These are phyloP conservation scores for Neurospora tetraspora DNA, from an alignment of 495 filamentous ascomycete species.

Conservation along the genomic window DNA sequence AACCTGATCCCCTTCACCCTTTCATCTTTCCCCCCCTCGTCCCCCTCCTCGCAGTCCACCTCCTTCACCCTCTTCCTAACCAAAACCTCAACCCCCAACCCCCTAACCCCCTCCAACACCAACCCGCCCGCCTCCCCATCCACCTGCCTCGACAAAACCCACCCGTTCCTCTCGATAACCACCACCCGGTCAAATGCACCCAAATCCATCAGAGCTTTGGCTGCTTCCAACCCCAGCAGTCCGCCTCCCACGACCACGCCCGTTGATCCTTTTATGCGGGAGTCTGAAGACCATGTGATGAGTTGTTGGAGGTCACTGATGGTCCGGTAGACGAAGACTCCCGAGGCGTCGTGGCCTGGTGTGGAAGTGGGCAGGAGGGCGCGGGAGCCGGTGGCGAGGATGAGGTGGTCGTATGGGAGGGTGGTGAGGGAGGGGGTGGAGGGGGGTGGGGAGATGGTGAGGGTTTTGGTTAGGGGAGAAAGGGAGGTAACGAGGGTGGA, in stretches of 20 bases:
- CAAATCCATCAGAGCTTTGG: conserved; percentile 91
- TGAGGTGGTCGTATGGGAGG: conserved; percentile 83
- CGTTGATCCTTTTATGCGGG: conserved; percentile 47
- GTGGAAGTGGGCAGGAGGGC: conserved; percentile 72
- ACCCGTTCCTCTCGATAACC: conserved; percentile 80
- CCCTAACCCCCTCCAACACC: conserved; percentile 74
- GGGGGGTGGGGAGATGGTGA: conserved; percentile 78
- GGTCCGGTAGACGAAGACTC: conserved; percentile 92
- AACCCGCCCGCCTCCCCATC: conserved; percentile 76
- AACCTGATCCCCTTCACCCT: conserved; percentile 68
- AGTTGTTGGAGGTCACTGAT: conserved; percentile 76
- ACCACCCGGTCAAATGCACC: conserved; percentile 68
- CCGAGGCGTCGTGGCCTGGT: conserved; percentile 74
- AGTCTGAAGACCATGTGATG: conserved; percentile 58
- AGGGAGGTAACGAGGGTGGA: conserved; percentile 73
- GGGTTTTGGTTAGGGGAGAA: conserved; percentile 49
- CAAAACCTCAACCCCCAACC: conserved; percentile 69
- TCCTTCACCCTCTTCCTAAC: conserved; percentile 53
- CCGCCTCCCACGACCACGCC: conserved; percentile 88
- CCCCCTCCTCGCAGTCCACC: too few species aligned
- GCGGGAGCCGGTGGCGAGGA: conserved; percentile 88
- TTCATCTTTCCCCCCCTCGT: too few species aligned
- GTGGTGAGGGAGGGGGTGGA: conserved; percentile 90
- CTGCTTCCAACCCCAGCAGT: conserved; percentile 81
- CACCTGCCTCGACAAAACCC: conserved; percentile 80